phyloP scores from a whole-genome alignment of 441 rosid genomes.

The Adansonia gregorii region DNA sequence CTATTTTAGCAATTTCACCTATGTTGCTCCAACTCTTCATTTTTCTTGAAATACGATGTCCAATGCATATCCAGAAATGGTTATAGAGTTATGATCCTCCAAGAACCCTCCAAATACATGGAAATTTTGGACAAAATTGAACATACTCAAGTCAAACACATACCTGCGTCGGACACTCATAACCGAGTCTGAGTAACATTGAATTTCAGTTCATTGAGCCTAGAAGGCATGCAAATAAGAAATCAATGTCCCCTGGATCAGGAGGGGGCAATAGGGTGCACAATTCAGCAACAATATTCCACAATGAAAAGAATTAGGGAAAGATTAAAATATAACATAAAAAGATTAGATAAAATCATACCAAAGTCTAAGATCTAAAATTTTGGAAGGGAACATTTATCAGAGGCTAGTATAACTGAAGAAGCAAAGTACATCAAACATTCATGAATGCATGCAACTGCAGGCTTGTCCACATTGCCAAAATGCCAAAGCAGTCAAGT shows the following conservation, averaged over 20 bases:
- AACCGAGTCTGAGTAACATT: too few species aligned
- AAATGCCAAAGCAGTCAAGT: slow-evolving; percentile 27
- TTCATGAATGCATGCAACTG: slow-evolving; percentile 35
- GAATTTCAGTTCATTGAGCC: background rate
- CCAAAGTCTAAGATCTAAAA: slow-evolving; percentile 2
- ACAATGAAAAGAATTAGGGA: background rate
- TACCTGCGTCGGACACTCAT: too few species aligned
- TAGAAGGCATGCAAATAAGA: background rate
- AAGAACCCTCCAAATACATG: too few species aligned
- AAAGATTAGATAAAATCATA: background rate
- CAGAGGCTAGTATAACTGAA: slow-evolving; percentile 23
- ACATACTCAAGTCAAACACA: too few species aligned
- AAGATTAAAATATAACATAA: background rate
- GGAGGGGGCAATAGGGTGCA: slow-evolving; percentile 7
- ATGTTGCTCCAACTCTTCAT: too few species aligned
- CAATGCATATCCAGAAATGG: too few species aligned
- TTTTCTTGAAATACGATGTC: too few species aligned
- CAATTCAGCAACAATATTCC: slow-evolving; percentile 14
- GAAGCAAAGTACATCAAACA: slow-evolving; percentile 30
- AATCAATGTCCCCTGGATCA: background rate
- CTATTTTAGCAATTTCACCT: background rate
- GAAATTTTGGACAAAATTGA: too few species aligned
- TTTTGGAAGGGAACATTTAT: slow-evolving; percentile 18
- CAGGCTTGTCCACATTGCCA: slow-evolving; percentile 31
- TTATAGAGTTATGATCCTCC: too few species aligned